Base-by-base conservation (phyloP, 2,329 filamentous ascomycete species). In the Pseudogymnoascus sp. region DNA sequence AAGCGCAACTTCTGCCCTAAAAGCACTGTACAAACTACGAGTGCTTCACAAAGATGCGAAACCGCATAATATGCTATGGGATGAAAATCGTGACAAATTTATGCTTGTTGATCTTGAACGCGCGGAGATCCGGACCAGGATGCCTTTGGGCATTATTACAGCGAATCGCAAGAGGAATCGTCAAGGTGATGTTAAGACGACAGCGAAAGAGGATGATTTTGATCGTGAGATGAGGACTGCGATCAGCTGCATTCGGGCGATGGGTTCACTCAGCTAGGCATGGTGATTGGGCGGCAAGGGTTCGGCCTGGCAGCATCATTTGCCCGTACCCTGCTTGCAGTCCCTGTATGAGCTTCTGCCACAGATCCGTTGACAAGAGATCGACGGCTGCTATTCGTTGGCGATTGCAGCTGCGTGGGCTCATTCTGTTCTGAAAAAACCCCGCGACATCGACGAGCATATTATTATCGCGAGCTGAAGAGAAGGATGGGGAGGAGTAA, bases 21-120 rank as follows among this genome's bases (percentile, higher is more conserved):
- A 62, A 33, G 35, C 5, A 52, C 8, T 63, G 39, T 35, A 63
- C 40, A 36, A 25, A 1, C 60, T 27, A 27, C 35, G 10, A 27
- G 58, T 60, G 58, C 67, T 73, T 39, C 66, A 72, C 59, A 5
- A 63, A 3, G 69, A 74, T 65, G 71, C 69, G 25, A 67, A 73
- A 60, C 64, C 65, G 37, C 69, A 69, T 5, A 75, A 76, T 61
- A 65, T 75, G 5, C 25, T 75, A 2, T 75, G 70, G 45, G 62
- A 74, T 63, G 36, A 60, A 27, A 5, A 48, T n/a, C 65, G 4
- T 58, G 37, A 67, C 13, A 59, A 35, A 58, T 18, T 68, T 35
- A 75, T 75, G 70, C 42, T 73, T 39, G 67, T 74, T 33, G 72
- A 75, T 64, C 73, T 76, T 52, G 68, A 73, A 61, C 64, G 64